Conservation (phyloP, 352 stramenopile species). For the Pythium apleroticum region DNA sequence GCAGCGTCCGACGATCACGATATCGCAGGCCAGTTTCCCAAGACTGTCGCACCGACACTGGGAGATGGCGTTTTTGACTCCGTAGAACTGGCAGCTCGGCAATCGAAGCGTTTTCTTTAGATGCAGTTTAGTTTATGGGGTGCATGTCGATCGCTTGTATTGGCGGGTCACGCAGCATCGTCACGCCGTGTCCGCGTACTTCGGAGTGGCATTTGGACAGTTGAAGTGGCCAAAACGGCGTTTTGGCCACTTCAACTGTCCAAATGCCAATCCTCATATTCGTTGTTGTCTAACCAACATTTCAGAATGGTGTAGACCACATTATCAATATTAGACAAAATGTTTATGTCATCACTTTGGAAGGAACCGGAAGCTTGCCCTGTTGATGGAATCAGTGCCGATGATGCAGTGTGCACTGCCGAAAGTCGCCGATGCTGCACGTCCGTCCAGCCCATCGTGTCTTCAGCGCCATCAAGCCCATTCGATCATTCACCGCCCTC, state of each 20-base stretch:
- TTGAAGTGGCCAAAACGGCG: background rate
- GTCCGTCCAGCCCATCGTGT: background rate
- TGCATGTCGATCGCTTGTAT: background rate
- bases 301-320: background rate
- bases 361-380: no score
- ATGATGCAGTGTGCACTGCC: background rate
- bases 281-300: no score
- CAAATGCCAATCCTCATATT: no score
- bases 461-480: slow-evolving; percentile 1
- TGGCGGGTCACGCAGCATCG: background rate
- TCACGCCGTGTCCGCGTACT: no score
- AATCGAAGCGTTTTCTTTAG: slow-evolving; percentile 3
- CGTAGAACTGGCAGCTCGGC: background rate
- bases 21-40: background rate
- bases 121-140: background rate
- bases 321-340: background rate
- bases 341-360: no score
- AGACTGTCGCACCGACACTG: background rate
- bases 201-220: no score
- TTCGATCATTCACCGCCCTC: background rate
- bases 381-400: background rate
- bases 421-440: background rate
- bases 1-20: background rate
- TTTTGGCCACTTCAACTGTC: background rate
- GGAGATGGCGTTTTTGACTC: background rate